Evolutionary conservation across 108 stramenopile species (phyloP), one percentile per base, ranked within the genome.

Genomic region (Conticribra guillardii): DNA sequence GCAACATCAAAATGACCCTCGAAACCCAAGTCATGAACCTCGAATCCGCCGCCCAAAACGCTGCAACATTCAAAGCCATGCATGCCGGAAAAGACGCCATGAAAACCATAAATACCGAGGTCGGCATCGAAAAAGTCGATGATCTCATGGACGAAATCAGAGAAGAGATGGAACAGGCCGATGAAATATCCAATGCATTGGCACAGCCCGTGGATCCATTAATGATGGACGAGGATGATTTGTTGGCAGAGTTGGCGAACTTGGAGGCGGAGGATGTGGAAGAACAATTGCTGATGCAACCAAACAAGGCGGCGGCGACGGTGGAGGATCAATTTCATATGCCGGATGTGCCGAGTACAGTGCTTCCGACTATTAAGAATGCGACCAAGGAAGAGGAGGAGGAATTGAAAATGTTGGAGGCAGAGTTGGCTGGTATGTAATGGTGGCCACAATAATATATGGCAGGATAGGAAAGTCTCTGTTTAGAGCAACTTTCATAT

Each of bases 11-110:
- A 65, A 87, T 95, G 85, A 97, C 95, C 26, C 79, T 97, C 29
- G 94, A 95, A 76, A 90, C 86, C 19, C 96, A 98, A 82, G 96
- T 97, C 7, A 96, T 98, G 66, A 94, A 94, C 67, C 82, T 99
- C 34, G 98, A 99, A 85, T 94, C 92, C 0, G 95, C 97, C 9
- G 87, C 87, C 23, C 93, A 93, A 64, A 98, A 99, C 73, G 95
- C 94, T 27, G 88, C 93, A 73, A 98, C 95, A 5, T 93, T 96
- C 84, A 81, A 88, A 32, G 98, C 97, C 37, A 94, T 99, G 95
- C 60, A 92, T 48, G 74, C 84, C 8, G 98, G 97, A 22, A 91
- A 81, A 21, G 78, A 74, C 28, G 94, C 93, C 44, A 97, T 98
- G 98, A 73, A 81, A 51, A 83, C 81, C 19, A 92, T 97, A 33